Evolutionary conservation across 768 basidiomycete genomes (phyloP), one percentile per base, ranked within the genome.

Genomic region (Phylloporus scabripes): DNA sequence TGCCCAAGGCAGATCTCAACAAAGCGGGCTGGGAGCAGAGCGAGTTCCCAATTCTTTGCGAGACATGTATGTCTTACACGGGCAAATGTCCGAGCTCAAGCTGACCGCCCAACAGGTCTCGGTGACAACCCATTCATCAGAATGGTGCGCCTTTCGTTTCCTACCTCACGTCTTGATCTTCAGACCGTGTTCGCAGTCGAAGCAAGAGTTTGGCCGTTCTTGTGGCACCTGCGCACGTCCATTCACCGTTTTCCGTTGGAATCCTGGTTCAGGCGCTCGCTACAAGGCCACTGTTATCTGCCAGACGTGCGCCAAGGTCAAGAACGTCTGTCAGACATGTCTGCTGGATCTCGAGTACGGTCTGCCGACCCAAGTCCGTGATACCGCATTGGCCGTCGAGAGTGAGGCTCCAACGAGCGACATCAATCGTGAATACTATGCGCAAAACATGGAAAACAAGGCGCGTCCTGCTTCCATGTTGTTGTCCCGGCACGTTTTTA

Each of bases 231-330:
- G 96, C 64, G 92, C 93, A 3, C 80, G 96, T 20, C 96, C 92
- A 2, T 95, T 94, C 71, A 95, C 91, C 42, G 87, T 97, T 58
- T 99, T 99, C 72, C 87, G 92, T 34, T 99, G 96, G 96, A 95
- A 97, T 62, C 94, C 96, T 2, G 96, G 96, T 39, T 73, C 83
- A 3, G 95, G 93, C 36, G 86, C 84, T 66, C 84, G 95, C 24
- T 97, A 81, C 81, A 98, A 98, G 76, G 88, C 92, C 51, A 99
- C 96, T 10, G 92, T 96, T 52, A 83, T 97, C 52, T 96, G 93
- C 70, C 94, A 95, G 68, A 95, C 94, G 4, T 97, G 95, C 60
- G 89, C 94, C 42, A 97, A 97, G 72, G 82, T 92, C 57, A 90
- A 90, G 74, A 93, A 93, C 62, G 85, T 96, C 46, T 99, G 96